A percentile compares a stretch with the other conserved stretches of the same genome.
Conservation (phyloP, 2,329 filamentous ascomycete species). For the Talaromyces funiculosus region DNA sequence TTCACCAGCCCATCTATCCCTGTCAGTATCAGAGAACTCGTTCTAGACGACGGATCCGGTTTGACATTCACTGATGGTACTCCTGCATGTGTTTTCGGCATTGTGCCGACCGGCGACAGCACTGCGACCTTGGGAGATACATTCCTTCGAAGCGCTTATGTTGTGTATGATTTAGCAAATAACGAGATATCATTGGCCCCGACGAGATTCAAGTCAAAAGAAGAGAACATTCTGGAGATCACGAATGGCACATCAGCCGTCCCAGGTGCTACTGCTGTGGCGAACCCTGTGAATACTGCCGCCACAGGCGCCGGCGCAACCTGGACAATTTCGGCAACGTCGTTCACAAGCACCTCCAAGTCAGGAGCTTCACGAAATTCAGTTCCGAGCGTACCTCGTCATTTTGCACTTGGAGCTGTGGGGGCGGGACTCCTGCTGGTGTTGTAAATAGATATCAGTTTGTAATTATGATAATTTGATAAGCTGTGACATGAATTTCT, state of each 20-base stretch:
- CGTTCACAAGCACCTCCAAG: background rate
- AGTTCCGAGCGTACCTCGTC: background rate
- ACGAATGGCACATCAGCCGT: constrained; percentile 44
- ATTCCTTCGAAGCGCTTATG: constrained; percentile 58
- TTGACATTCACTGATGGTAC: constrained; percentile 30
- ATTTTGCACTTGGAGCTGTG: constrained; percentile 1
- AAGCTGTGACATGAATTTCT: background rate
- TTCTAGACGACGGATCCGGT: constrained; percentile 43
- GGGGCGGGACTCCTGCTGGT: constrained; percentile 6
- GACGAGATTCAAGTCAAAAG: constrained; percentile 55
- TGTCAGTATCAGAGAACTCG: constrained; percentile 52
- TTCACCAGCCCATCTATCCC: constrained; percentile 53
- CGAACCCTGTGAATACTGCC: constrained; percentile 46
- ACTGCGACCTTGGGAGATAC: constrained; percentile 55
- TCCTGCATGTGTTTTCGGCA: constrained; percentile 43
- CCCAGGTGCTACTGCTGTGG: constrained; percentile 49
- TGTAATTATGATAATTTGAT: background rate
- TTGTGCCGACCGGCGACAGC: constrained; percentile 44
- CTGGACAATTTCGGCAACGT: background rate
- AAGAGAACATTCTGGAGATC: constrained; percentile 50
- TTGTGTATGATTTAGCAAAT: constrained; percentile 56
- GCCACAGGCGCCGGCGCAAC: constrained; percentile 17
- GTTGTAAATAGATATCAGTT: background rate
- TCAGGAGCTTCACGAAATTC: background rate
- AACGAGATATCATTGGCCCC: constrained; percentile 58